Conservation (phyloP, 2,329 filamentous ascomycete species). For the Podosphaera leucotricha region DNA sequence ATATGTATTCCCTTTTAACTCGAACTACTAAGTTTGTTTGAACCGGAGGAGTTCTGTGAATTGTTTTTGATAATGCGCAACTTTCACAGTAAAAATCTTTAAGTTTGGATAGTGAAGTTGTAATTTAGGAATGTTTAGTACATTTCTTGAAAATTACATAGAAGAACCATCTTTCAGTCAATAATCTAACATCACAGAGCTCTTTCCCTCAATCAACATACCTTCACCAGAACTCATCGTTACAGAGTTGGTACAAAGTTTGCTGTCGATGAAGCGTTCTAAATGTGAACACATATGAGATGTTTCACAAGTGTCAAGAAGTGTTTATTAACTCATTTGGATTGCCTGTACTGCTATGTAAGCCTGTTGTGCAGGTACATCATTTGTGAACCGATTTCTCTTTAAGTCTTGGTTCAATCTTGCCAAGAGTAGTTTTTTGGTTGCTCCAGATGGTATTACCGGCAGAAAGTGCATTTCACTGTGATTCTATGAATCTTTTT, state of each 20-base stretch:
- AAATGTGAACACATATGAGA: background rate
- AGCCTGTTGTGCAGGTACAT: background rate
- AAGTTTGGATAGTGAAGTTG: no score
- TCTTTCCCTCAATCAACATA: background rate
- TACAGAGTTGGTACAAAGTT: background rate
- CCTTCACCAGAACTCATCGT: background rate
- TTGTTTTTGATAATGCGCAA: background rate
- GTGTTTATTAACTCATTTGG: background rate
- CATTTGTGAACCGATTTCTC: background rate
- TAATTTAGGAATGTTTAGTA: background rate
- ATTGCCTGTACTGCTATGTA: no score
- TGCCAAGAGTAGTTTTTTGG: background rate
- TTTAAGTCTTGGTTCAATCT: background rate
- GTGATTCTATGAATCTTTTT: background rate
- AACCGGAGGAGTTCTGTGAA: background rate
- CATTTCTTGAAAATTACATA: background rate
- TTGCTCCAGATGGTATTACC: background rate
- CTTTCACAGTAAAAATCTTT: background rate
- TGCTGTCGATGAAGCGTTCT: background rate
- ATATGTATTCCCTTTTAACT: background rate
- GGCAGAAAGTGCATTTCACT: background rate
- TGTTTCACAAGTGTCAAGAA: background rate
- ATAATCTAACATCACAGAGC: background rate
- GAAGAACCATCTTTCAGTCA: background rate
- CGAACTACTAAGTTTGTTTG: background rate